A percentile compares a stretch with the other conserved stretches of the same genome.
phyloP scores from a whole-genome alignment of 306 rosid species.

The Glycyrrhiza uralensis region DNA sequence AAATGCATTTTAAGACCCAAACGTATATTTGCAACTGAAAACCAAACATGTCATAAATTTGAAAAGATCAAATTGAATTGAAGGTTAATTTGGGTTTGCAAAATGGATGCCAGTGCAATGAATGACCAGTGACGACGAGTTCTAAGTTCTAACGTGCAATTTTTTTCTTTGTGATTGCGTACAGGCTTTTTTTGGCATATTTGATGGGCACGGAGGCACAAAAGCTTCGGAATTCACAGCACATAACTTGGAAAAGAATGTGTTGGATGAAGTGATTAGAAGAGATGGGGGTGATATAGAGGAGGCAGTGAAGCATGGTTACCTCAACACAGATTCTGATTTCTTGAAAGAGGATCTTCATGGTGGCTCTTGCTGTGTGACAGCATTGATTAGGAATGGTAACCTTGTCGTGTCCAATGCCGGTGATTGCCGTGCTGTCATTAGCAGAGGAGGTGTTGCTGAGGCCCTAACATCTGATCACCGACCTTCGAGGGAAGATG shows the following conservation, averaged over 20 bases:
- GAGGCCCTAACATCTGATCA: constrained; percentile 93
- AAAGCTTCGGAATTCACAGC: constrained; percentile 90
- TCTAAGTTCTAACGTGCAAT: constrained; percentile 17
- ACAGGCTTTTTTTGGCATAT: constrained; percentile 90
- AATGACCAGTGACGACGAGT: no score
- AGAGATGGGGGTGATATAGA: constrained; percentile 46
- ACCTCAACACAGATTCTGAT: constrained; percentile 74
- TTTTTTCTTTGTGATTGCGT: background rate
- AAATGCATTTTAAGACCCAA: no score
- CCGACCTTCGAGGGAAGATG: constrained; percentile 79
- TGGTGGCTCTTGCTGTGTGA: constrained; percentile 90
- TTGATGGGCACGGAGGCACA: constrained; percentile 91
- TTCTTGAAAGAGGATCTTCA: constrained; percentile 68
- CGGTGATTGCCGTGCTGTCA: constrained; percentile 94
- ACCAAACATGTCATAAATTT: no score
- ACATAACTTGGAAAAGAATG: constrained; percentile 62
- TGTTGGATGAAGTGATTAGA: constrained; percentile 52
- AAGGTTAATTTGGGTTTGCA: background rate
- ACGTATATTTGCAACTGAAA: no score
- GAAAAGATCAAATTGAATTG: no score
- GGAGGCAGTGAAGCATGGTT: constrained; percentile 77
- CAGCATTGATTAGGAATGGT: constrained; percentile 72
- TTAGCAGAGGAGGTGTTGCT: constrained; percentile 69
- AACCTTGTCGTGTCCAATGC: constrained; percentile 74
- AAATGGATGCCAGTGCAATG: background rate